Evolutionary conservation across 345 rosid genomes (phyloP), one percentile per base, ranked within the genome.

Genomic region (Salix viminalis): DNA sequence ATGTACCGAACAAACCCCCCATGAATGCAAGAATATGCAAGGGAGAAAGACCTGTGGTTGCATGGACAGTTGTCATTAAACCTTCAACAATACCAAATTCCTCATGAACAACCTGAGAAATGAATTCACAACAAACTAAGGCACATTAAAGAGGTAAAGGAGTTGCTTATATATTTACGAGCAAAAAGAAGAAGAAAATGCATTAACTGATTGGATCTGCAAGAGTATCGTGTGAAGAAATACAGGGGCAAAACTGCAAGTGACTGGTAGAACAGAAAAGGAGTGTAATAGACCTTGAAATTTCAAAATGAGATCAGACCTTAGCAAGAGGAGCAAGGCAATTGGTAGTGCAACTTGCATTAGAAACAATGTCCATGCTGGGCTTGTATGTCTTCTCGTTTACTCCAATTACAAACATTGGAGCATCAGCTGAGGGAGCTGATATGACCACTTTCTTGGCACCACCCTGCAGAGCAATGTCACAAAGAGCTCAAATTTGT

Each of bases 311-410:
- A 41, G 41, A 41, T 42, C 84, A 77, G 77, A 94, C 99, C 99
- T 96, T 96, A 24, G 99, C 99, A 83, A 96, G 94, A 84, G 99
- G 98, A 76, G 99, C 99, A 86, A 96, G 98, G 84, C 99, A 96
- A 81, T 94, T 96, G 80, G 99, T 96, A 46, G 99, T 96, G 84
- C 99, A 96, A 83, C 99, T 96, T 50, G 99, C 99, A 77, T 96
- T 96, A 77, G 99, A 96, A 81, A 96, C 98, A 71, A 96, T 79
- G 72, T 96, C 93, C 98, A 96, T 96, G 89, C 76, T 89, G 71
- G 96, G 87, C 78, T 86, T 80, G 89, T 96, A 96, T 61, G 89
- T 79, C 76, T 87, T 81, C 90, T 96, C 99, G 77, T 96, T 96
- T 30, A 96, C 99, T 61, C 99, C 99, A 52, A 96, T 89, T 72